These are phyloP conservation scores for Vaccinium myrtillus DNA, from an alignment of 148 eudicot species.

Conservation along the genomic window DNA sequence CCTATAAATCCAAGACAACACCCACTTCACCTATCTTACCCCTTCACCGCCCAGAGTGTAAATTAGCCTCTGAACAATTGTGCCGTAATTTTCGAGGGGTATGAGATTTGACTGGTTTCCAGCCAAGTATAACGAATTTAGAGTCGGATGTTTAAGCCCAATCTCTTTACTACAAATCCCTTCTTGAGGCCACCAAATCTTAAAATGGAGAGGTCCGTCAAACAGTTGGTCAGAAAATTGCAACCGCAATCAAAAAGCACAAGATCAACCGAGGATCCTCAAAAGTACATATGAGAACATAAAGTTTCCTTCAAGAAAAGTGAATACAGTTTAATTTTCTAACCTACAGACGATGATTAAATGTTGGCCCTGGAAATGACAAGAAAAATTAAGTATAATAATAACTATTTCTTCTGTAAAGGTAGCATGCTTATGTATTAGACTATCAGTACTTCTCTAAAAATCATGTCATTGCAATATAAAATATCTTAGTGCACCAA, in stretches of 20 bases:
- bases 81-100: background rate
- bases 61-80: background rate
- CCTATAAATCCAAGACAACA: background rate
- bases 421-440: background rate
- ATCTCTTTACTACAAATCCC: background rate
- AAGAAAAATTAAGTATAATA: slow-evolving; percentile 5
- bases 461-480: background rate
- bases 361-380: background rate
- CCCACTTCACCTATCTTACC: background rate
- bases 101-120: background rate
- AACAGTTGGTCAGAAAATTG: slow-evolving; percentile 5
- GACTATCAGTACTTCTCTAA: background rate
- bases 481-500: background rate
- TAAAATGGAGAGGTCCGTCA: background rate
- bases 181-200: background rate
- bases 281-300: background rate
- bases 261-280: background rate
- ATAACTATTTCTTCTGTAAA: background rate
- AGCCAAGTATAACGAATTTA: background rate
- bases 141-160: background rate
- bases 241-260: background rate
- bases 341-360: background rate
- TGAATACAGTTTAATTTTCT: background rate
- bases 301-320: background rate
- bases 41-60: no score